These are phyloP conservation scores for Plasmodium sp. DNA, from an alignment of 169 alveolate genomes.

Conservation along the genomic window DNA sequence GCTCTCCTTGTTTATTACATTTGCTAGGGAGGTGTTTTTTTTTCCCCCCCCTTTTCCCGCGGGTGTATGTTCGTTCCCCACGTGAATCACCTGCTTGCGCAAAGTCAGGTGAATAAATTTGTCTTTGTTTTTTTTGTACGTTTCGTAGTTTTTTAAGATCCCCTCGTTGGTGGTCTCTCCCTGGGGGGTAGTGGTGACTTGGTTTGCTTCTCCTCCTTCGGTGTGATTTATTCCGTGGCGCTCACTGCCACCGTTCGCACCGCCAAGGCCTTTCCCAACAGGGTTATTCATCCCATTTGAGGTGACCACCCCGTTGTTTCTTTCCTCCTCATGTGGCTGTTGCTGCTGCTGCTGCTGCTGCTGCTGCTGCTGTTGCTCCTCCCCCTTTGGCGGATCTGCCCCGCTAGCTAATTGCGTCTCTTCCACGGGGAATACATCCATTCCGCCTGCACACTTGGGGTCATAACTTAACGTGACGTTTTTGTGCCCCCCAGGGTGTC, in stretches of 20 bases:
- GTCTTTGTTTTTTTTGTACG: conserved; percentile 65
- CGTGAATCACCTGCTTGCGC: background rate
- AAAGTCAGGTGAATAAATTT: conserved; percentile 66
- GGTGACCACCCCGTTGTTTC: background rate
- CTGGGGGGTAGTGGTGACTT: background rate
- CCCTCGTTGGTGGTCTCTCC: background rate
- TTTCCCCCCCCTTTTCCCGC: background rate
- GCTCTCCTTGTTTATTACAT: background rate
- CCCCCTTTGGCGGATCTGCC: background rate
- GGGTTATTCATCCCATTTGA: background rate
- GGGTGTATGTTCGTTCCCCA: background rate
- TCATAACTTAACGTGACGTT: background rate
- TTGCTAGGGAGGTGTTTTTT: background rate
- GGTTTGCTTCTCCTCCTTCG: background rate
- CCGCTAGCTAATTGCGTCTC: background rate
- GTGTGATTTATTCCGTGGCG: background rate
- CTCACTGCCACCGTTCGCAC: background rate
- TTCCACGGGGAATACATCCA: background rate
- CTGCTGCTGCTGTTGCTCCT: too few species aligned
- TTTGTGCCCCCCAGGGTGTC: background rate
- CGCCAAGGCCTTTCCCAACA: background rate
- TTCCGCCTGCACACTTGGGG: background rate
- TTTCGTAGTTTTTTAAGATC: conserved; percentile 50
- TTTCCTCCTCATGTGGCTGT: background rate
- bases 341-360: too few species aligned